Evolutionary conservation across 192 early-diverging fungal species (phyloP).

Genomic region (Entomortierella beljakovae): DNA sequence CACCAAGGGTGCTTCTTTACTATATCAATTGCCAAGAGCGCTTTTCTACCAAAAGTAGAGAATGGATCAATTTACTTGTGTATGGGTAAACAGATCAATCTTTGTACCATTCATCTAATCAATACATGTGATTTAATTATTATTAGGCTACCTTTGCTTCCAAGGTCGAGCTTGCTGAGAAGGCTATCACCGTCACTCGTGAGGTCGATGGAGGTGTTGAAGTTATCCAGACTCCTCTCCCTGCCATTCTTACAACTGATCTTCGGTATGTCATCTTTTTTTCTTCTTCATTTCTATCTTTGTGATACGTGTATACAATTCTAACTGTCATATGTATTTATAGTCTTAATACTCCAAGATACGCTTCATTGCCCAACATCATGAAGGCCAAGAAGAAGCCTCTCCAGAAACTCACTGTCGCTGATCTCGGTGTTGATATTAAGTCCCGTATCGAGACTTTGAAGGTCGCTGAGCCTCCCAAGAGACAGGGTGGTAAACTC

Average conservation of each 20-base stretch:
- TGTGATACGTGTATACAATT: neutral
- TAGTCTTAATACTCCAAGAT: slow-evolving; percentile 95
- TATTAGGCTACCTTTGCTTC: slow-evolving; percentile 94
- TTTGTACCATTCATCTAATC: no score
- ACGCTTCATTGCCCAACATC: slow-evolving; percentile 94
- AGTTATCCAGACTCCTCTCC: slow-evolving; percentile 83
- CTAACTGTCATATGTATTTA: slow-evolving; percentile 3
- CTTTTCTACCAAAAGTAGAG: no score
- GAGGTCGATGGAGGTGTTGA: slow-evolving; percentile 99
- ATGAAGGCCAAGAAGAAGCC: slow-evolving; percentile 99
- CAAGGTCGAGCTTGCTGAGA: slow-evolving; percentile 85
- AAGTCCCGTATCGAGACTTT: slow-evolving; percentile 86
- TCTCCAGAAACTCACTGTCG: slow-evolving; percentile 78
- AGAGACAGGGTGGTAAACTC: slow-evolving; percentile 91
- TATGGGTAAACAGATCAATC: no score
- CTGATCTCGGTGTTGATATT: slow-evolving; percentile 88
- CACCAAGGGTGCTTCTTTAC: no score
- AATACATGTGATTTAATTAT: neutral
- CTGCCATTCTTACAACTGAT: slow-evolving; percentile 96
- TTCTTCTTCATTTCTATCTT: neutral
- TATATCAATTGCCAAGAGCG: no score
- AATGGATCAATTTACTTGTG: no score
- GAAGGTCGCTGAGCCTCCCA: slow-evolving; percentile 92
- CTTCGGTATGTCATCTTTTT: slow-evolving; percentile 69
- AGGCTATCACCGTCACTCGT: slow-evolving; percentile 85